Percentiles rank a stretch among this genome's conserved stretches.
Evolutionary conservation across 805 yeast genomes (phyloP).

Genomic region (Yamadazyma phyllophila): DNA sequence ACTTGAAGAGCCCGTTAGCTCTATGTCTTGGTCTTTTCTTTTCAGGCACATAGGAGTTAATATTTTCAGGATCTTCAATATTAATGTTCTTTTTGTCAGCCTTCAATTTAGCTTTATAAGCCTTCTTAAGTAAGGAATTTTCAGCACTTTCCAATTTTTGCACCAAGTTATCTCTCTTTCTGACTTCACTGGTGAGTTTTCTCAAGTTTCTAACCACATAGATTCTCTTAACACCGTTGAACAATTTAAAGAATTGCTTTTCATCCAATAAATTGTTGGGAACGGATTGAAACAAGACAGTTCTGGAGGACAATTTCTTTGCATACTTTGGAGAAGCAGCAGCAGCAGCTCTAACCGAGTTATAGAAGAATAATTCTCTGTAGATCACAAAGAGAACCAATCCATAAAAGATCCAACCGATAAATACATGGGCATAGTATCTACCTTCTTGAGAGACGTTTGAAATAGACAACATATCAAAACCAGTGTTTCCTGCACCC

Average conservation of each 20-base stretch:
- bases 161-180: conserved; percentile 59
- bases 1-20: conserved; percentile 41
- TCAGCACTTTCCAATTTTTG: conserved; percentile 65
- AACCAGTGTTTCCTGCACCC: conserved; percentile 61
- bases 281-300: conserved; percentile 80
- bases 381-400: conserved; percentile 67
- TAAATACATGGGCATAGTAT: conserved; percentile 82
- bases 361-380: conserved; percentile 77
- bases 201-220: conserved; percentile 73
- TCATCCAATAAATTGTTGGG: conserved; percentile 74
- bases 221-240: conserved; percentile 78
- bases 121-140: conserved; percentile 53
- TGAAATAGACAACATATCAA: conserved; percentile 75
- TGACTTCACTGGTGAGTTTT: conserved; percentile 53
- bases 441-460: conserved; percentile 61
- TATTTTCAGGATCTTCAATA: conserved; percentile 45
- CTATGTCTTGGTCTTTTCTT: conserved; percentile 66
- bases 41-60: conserved; percentile 58
- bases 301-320: conserved; percentile 68
- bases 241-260: conserved; percentile 67
- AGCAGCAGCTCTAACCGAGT: conserved; percentile 73
- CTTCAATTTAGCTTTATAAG: conserved; percentile 61
- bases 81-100: conserved; percentile 62
- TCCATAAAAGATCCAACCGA: conserved; percentile 79
- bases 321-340: conserved; percentile 81